These are phyloP conservation scores for Pistacia integerrima DNA, from an alignment of 345 rosid species.

Conservation along the genomic window DNA sequence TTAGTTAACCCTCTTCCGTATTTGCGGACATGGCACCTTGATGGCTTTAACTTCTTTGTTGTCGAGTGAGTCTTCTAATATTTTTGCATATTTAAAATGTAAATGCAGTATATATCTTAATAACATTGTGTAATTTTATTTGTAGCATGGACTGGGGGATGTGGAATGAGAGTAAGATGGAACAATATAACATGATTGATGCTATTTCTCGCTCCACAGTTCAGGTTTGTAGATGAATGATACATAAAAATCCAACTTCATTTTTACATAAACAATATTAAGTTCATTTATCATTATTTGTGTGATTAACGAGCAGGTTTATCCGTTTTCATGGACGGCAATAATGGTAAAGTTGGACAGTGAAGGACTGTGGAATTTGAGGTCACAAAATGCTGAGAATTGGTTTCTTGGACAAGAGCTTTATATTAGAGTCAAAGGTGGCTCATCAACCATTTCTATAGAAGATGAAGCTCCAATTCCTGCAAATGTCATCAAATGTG, in stretches of 20 bases:
- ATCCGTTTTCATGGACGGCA: constrained; percentile 49
- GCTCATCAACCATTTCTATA: constrained; percentile 20
- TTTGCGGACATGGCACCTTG: constrained; percentile 51
- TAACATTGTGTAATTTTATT: background rate
- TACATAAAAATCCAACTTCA: background rate
- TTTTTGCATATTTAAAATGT: background rate
- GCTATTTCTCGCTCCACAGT: constrained; percentile 39
- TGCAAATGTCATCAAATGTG: constrained; percentile 28
- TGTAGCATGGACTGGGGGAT: constrained; percentile 34
- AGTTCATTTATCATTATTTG: background rate
- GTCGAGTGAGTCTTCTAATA: constrained; percentile 34
- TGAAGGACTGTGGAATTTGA: constrained; percentile 52
- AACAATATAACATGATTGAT: constrained; percentile 32
- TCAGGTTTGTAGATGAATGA: constrained; percentile 28
- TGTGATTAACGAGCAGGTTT: constrained; percentile 34
- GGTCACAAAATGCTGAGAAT: constrained; percentile 43
- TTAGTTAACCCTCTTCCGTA: constrained; percentile 38
- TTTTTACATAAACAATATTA: background rate
- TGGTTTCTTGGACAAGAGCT: constrained; percentile 49
- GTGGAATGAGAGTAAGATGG: constrained; percentile 32
- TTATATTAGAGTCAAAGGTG: constrained; percentile 38
- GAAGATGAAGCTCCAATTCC: constrained; percentile 35
- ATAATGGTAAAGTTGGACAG: constrained; percentile 46
- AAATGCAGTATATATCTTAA: background rate
- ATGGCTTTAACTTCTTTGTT: constrained; percentile 53